Evolutionary conservation across 768 basidiomycete genomes (phyloP).

Genomic region (Panus rudis): DNA sequence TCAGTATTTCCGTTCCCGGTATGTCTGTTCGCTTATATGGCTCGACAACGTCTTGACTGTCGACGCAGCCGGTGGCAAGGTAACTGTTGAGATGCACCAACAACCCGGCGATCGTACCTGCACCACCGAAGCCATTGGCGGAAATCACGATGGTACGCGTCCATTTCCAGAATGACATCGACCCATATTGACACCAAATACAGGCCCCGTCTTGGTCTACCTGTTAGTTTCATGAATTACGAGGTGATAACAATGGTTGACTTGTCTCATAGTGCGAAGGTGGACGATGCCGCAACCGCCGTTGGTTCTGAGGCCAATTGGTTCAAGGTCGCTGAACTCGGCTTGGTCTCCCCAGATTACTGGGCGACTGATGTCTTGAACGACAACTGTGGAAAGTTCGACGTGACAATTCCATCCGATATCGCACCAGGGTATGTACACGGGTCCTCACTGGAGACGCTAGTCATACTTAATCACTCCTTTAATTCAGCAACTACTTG

Average conservation of each 20-base stretch:
- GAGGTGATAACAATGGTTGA: conserved; percentile 10
- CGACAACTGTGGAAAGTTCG: conserved; percentile 48
- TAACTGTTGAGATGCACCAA: conserved; percentile 51
- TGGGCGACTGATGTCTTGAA: conserved; percentile 32
- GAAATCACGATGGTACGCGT: conserved; percentile 43
- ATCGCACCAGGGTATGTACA: conserved; percentile 37
- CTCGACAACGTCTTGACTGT: background rate
- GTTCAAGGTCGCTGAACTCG: conserved; percentile 48
- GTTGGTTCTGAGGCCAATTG: conserved; percentile 34
- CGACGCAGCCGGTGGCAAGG: conserved; percentile 34
- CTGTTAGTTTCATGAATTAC: background rate
- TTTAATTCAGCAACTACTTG: too few relatives aligned
- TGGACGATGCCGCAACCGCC: conserved; percentile 37
- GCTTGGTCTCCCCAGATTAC: conserved; percentile 42
- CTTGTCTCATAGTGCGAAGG: conserved; percentile 43
- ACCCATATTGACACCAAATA: too few relatives aligned
- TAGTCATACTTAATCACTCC: too few relatives aligned
- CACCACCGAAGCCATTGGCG: conserved; percentile 41
- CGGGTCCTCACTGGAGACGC: too few relatives aligned
- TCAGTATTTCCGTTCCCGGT: conserved; percentile 37
- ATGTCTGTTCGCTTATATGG: conserved; percentile 8
- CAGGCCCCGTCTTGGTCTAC: too few relatives aligned
- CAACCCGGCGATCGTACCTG: conserved; percentile 41
- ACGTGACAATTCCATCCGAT: conserved; percentile 37
- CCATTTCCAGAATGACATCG: too few relatives aligned